phyloP scores from a whole-genome alignment of 2,329 filamentous ascomycete species.

The Cladosporium sp. region DNA sequence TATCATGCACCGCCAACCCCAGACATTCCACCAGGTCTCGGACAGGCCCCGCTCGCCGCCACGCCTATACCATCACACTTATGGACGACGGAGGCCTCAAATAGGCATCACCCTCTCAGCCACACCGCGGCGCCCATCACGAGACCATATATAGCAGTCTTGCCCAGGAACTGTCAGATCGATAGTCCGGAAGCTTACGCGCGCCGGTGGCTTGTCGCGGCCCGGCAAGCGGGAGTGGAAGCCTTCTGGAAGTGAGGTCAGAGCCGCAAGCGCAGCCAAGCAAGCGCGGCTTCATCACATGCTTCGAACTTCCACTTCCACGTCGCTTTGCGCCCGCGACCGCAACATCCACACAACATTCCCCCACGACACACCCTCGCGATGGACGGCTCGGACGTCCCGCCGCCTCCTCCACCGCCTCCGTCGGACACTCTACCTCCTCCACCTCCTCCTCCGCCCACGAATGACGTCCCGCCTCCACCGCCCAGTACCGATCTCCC shows the following conservation, averaged over 20 bases:
- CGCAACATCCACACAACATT: not conserved
- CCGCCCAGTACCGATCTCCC: not conserved
- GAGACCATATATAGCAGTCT: not conserved
- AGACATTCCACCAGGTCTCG: not conserved
- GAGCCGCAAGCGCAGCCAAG: too few relatives aligned
- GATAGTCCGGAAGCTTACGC: not conserved
- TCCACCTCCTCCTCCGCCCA: not conserved
- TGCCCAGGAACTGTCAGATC: not conserved
- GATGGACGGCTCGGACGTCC: not conserved
- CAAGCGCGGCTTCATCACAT: not conserved
- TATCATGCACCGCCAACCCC: not conserved
- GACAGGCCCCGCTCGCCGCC: not conserved
- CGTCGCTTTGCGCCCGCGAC: not conserved
- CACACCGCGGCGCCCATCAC: not conserved
- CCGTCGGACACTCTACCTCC: not conserved
- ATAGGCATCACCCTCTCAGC: not conserved
- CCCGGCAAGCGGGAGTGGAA: not conserved
- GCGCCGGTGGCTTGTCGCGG: not conserved
- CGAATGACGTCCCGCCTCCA: slow-evolving; percentile 6
- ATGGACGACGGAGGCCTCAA: too few relatives aligned
- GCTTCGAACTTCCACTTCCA: not conserved
- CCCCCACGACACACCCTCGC: not conserved
- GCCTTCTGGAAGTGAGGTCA: not conserved
- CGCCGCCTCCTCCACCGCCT: slow-evolving; percentile 12
- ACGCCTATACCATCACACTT: not conserved